A percentile compares a stretch with the other conserved stretches of the same genome.
Evolutionary conservation across 768 basidiomycete species (phyloP).

Genomic region (Boletus coccyginus): DNA sequence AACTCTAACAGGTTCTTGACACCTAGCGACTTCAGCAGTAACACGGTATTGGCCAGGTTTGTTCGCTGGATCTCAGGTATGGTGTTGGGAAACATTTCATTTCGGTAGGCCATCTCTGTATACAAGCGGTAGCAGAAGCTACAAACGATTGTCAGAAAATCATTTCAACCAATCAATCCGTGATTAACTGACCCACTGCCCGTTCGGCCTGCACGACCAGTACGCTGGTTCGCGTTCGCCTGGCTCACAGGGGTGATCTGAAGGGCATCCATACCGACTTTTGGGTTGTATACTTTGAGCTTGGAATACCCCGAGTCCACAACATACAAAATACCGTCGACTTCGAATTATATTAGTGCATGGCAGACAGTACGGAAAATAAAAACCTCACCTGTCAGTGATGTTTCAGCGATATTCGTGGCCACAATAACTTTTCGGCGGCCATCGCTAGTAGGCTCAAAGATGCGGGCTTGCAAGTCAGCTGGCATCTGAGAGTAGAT

Average conservation of each 20-base stretch:
- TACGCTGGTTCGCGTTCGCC: slow-evolving; percentile 95
- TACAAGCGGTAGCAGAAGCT: slow-evolving; percentile 96
- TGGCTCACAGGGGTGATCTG: slow-evolving; percentile 99
- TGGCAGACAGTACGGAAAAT: background rate
- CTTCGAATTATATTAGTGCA: slow-evolving; percentile 37
- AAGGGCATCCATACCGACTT: slow-evolving; percentile 98
- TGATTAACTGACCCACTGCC: slow-evolving; percentile 75
- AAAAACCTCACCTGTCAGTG: slow-evolving; percentile 70
- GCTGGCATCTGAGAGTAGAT: slow-evolving; percentile 99
- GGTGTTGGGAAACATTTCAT: slow-evolving; percentile 92
- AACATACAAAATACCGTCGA: slow-evolving; percentile 96
- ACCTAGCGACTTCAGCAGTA: slow-evolving; percentile 91
- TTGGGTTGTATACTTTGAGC: slow-evolving; percentile 97
- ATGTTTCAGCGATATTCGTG: slow-evolving; percentile 98
- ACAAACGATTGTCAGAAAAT: slow-evolving; percentile 2
- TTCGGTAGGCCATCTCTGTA: slow-evolving; percentile 95
- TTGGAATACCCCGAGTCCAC: slow-evolving; percentile 97
- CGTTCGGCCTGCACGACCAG: slow-evolving; percentile 94
- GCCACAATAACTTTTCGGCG: slow-evolving; percentile 96
- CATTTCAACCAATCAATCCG: background rate
- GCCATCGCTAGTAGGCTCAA: slow-evolving; percentile 91
- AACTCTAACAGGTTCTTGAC: slow-evolving; percentile 98
- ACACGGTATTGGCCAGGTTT: slow-evolving; percentile 94
- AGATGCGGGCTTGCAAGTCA: slow-evolving; percentile 97
- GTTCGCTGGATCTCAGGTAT: slow-evolving; percentile 99